Evolutionary conservation across 768 basidiomycete species (phyloP).

Genomic region (Gloeopeniophorella convolvens): DNA sequence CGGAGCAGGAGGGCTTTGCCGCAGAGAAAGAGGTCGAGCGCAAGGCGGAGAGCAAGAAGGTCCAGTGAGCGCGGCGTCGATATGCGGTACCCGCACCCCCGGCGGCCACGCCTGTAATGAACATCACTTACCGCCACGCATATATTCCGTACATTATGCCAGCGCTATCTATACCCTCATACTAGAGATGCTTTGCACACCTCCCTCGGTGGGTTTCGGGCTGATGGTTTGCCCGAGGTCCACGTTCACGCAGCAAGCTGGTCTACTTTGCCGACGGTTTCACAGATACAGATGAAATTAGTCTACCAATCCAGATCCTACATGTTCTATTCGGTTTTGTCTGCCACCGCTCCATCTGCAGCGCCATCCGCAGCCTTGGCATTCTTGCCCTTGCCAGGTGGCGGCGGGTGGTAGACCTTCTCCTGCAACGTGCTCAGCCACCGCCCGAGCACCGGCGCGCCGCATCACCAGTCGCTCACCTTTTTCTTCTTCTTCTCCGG

Average conservation of each 20-base stretch:
- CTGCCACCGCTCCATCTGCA: neutral
- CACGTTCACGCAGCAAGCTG: neutral
- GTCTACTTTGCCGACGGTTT: too few species aligned
- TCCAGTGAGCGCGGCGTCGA: constrained; percentile 9
- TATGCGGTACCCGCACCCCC: neutral
- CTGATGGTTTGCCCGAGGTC: neutral
- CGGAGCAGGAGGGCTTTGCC: constrained; percentile 64
- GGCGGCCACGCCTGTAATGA: neutral
- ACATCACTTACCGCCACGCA: neutral
- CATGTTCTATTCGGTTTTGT: too few species aligned
- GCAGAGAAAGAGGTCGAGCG: constrained; percentile 50
- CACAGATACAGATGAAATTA: too few species aligned
- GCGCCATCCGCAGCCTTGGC: constrained; percentile 29
- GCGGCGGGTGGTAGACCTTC: constrained; percentile 79
- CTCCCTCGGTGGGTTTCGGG: neutral
- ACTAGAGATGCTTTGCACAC: neutral
- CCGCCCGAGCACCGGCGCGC: neutral
- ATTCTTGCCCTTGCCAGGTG: constrained; percentile 71
- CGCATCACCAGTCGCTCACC: constrained; percentile 21
- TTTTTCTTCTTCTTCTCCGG: constrained; percentile 63
- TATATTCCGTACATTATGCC: constrained; percentile 1
- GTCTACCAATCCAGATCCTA: too few species aligned
- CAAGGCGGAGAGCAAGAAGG: constrained; percentile 21
- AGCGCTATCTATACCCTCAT: neutral
- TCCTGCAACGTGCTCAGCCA: constrained; percentile 38